A percentile compares a stretch with the other conserved stretches of the same genome.
These are phyloP conservation scores for Boletus coccyginus DNA, from an alignment of 768 basidiomycete genomes.

Conservation along the genomic window DNA sequence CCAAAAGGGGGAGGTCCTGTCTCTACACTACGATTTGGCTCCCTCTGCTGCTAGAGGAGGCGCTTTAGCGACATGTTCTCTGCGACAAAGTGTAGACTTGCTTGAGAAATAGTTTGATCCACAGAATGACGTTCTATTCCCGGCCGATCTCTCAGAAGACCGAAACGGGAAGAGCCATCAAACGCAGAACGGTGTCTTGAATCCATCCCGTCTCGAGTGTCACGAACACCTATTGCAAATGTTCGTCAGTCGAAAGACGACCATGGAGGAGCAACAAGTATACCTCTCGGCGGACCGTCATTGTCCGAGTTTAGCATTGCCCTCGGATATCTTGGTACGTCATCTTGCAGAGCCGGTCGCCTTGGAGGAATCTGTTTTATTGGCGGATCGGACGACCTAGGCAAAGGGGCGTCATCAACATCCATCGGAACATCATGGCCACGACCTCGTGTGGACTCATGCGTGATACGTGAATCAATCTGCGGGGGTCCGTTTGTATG, in stretches of 20 bases:
- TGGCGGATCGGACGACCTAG: slow-evolving; percentile 20
- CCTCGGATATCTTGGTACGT: slow-evolving; percentile 34
- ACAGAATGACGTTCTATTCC: slow-evolving; percentile 16
- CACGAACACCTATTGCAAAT: slow-evolving; percentile 12
- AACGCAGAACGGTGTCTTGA: slow-evolving; percentile 13
- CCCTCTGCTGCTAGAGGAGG: slow-evolving; percentile 15
- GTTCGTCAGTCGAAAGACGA: neutral
- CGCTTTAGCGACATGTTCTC: neutral
- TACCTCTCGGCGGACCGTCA: slow-evolving; percentile 18
- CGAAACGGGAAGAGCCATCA: slow-evolving; percentile 18
- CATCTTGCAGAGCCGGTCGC: slow-evolving; percentile 25
- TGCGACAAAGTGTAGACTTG: slow-evolving; percentile 1
- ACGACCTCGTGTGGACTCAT: slow-evolving; percentile 24
- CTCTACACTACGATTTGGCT: slow-evolving; percentile 13
- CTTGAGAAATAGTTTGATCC: slow-evolving; percentile 19
- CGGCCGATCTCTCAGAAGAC: slow-evolving; percentile 16
- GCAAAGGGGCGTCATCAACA: slow-evolving; percentile 24
- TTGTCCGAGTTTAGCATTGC: slow-evolving; percentile 33
- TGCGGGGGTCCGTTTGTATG: slow-evolving; percentile 10
- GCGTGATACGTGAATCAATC: slow-evolving; percentile 11
- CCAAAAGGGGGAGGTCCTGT: slow-evolving; percentile 11
- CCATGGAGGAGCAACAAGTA: neutral
- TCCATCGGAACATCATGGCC: slow-evolving; percentile 22
- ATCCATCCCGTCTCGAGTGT: slow-evolving; percentile 19
- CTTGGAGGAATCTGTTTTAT: slow-evolving; percentile 13